Base-by-base conservation (phyloP, 208 protist species). In the Leishmania braziliensis region DNA sequence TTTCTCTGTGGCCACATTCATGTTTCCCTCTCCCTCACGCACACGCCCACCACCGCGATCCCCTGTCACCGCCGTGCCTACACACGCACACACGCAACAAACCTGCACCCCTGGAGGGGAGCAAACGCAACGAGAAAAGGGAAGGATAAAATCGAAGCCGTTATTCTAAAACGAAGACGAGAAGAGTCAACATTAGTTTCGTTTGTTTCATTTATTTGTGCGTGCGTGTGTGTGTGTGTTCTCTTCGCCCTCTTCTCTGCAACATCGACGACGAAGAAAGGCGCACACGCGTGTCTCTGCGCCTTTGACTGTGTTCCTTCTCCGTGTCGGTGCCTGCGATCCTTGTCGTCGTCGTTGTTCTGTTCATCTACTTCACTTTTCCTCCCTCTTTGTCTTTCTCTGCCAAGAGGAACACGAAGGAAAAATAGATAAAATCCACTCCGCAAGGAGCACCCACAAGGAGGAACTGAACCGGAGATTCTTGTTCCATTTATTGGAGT, bases 21-120 rank as follows among this genome's bases (percentile, higher is more conserved):
- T 75, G 46, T 63, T 80, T 51, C 33, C 69, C 39, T 51, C 48
- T 26, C 26, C 26, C 77, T 48, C n/a, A 78, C 43, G 72, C 63
- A 87, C 78, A 80, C 71, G 65, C 74, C 20, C 74, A 74, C 43
- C 43, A 46, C 43, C 43, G 43, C 43, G 43, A 46, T 46, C 43
- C 43, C 43, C 43, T 46, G 43, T 46, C 43, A 46, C 43, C 43
- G 43, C 43, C 43, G 43, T 46, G 43, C 60, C 75, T 18, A 82
- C 60, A 63, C 43, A 66, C 54, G 20, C 9, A 18, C 54, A 58
- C 20, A 58, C 54, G 54, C 54, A 58, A 58, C 54, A 46, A 4
- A 46, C 43, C 43, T 46, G 43, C 43, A 46, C 43, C 43, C 43
- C 43, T 46, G 43, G 43, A 46, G 43, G 43, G 43, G 43, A 46